These are phyloP conservation scores for Penicillium capsulatum DNA, from an alignment of 2,329 filamentous ascomycete species.

Conservation along the genomic window DNA sequence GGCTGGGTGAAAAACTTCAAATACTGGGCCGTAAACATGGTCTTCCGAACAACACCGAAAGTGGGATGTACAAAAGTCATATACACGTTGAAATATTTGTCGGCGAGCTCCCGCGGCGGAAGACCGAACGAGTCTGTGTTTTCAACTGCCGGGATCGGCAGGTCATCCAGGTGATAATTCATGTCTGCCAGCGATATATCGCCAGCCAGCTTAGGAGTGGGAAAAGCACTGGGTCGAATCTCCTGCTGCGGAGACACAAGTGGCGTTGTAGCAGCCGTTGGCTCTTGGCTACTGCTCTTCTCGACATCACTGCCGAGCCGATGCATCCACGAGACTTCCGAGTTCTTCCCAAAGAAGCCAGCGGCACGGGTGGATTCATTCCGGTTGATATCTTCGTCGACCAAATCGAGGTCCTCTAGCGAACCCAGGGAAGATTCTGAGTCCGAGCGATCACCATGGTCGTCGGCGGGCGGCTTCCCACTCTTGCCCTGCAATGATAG, in stretches of 20 bases:
- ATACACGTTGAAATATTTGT: slow-evolving; percentile 38
- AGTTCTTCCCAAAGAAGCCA: slow-evolving; percentile 44
- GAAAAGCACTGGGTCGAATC: neutral
- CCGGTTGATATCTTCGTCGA: slow-evolving; percentile 42
- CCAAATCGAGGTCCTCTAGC: slow-evolving; percentile 38
- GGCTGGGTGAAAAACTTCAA: slow-evolving; percentile 27
- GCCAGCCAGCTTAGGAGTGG: neutral
- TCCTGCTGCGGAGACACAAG: neutral
- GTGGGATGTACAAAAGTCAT: slow-evolving; percentile 39
- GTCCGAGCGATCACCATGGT: slow-evolving; percentile 15
- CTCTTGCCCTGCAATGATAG: slow-evolving; percentile 8
- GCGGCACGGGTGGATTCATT: slow-evolving; percentile 33
- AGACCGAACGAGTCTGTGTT: slow-evolving; percentile 35
- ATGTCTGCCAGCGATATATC: slow-evolving; percentile 23
- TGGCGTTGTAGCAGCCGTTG: neutral
- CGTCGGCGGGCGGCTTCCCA: neutral
- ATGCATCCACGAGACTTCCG: slow-evolving; percentile 43
- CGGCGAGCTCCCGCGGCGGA: slow-evolving; percentile 35
- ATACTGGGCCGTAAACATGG: slow-evolving; percentile 39
- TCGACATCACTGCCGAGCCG: slow-evolving; percentile 31
- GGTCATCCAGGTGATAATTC: slow-evolving; percentile 41
- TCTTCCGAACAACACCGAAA: slow-evolving; percentile 40
- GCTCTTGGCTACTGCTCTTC: slow-evolving; percentile 12
- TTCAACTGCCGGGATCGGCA: slow-evolving; percentile 33
- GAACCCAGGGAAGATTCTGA: slow-evolving; percentile 32